A percentile compares a stretch with the other conserved stretches of the same genome.
phyloP scores from a whole-genome alignment of 2,329 filamentous ascomycete genomes.

The Colletotrichum tofieldiae region DNA sequence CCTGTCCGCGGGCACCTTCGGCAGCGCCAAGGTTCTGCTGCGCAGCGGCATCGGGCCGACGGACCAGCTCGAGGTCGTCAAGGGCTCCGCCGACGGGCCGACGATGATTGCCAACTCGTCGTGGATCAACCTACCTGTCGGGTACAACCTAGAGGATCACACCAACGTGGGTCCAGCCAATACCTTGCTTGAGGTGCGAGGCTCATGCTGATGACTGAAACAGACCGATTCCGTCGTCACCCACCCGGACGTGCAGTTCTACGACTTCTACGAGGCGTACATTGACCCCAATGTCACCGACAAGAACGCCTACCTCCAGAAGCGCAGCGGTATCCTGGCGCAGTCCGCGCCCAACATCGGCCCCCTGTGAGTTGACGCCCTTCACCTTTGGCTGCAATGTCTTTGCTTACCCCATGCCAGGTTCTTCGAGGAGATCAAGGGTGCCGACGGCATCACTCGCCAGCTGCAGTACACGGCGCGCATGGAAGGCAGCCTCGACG shows the following conservation, averaged over 20 bases:
- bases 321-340: slow-evolving; percentile 72
- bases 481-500: slow-evolving; percentile 70
- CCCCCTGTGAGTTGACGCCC: slow-evolving; percentile 60
- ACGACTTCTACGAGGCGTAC: slow-evolving; percentile 77
- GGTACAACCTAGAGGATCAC: slow-evolving; percentile 72
- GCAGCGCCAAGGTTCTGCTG: slow-evolving; percentile 78
- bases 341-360: slow-evolving; percentile 78
- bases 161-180: slow-evolving; percentile 55
- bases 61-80: slow-evolving; percentile 70
- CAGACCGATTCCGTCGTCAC: slow-evolving; percentile 64
- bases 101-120: slow-evolving; percentile 65
- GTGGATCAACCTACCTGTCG: slow-evolving; percentile 74
- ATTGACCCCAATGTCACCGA: slow-evolving; percentile 62
- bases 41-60: slow-evolving; percentile 77
- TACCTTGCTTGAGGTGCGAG: rapidly evolving
- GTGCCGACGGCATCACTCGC: slow-evolving; percentile 72
- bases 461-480: slow-evolving; percentile 78
- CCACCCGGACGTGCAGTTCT: slow-evolving; percentile 66
- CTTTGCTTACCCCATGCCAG: slow-evolving; percentile 56
- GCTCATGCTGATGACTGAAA: slow-evolving; percentile 10
- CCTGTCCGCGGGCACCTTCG: slow-evolving; percentile 78
- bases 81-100: slow-evolving; percentile 64
- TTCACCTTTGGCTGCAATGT: neutral
- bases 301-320: slow-evolving; percentile 60
- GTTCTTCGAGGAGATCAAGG: slow-evolving; percentile 67